Conservation (phyloP, 345 rosid genomes). For the Kandelia obovata region DNA sequence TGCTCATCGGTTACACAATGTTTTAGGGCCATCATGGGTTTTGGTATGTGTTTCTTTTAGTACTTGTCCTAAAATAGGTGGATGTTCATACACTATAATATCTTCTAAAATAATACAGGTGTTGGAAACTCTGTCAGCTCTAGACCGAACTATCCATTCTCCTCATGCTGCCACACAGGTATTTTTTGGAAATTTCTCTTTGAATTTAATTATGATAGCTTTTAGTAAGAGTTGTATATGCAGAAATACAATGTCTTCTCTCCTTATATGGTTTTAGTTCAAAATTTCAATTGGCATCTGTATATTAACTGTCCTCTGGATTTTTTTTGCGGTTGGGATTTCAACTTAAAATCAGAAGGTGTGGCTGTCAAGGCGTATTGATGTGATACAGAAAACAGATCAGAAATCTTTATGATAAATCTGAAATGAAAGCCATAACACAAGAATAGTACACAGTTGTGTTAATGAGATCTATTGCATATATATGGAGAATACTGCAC, state of each 20-base stretch:
- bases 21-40: constrained; percentile 99
- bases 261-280: too few species aligned
- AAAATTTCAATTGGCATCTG: neutral
- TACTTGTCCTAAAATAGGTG: neutral
- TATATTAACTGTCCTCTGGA: neutral
- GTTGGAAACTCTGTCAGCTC: constrained; percentile 87
- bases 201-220: constrained; percentile 4
- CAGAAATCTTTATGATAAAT: neutral
- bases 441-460: neutral
- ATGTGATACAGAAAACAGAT: neutral
- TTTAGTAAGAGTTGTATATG: neutral
- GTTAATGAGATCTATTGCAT: neutral
- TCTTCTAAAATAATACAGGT: constrained; percentile 48
- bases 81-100: constrained; percentile 4
- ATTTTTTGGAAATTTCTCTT: constrained; percentile 14
- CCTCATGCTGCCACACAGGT: constrained; percentile 98
- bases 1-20: constrained; percentile 90
- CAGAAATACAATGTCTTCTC: neutral
- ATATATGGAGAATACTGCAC: too few species aligned
- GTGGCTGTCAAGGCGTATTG: neutral
- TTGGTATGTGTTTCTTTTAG: constrained; percentile 54
- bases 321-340: neutral
- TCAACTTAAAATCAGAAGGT: neutral
- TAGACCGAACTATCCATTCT: constrained; percentile 91
- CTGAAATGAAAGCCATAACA: neutral